Conservation (phyloP, 2,329 filamentous ascomycete genomes). For the Oidium heveae region DNA sequence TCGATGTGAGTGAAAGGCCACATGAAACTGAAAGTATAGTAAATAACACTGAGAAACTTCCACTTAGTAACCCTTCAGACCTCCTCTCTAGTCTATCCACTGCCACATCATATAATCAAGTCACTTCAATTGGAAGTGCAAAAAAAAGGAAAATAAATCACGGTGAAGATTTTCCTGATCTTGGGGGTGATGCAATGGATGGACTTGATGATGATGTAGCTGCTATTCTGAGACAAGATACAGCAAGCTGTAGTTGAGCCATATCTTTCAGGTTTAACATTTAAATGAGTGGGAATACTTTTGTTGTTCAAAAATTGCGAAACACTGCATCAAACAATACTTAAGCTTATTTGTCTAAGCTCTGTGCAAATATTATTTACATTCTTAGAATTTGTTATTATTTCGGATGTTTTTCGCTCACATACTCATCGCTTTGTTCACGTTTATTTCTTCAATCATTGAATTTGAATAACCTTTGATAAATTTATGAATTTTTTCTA, state of each 20-base stretch:
- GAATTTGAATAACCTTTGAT: too few relatives aligned
- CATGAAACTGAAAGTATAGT: slow-evolving; percentile 12
- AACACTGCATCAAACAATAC: too few relatives aligned
- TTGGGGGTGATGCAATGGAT: slow-evolving; percentile 19
- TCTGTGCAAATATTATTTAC: too few relatives aligned
- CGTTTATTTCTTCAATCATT: too few relatives aligned
- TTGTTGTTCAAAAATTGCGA: too few relatives aligned
- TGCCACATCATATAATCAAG: slow-evolving; percentile 12
- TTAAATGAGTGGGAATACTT: too few relatives aligned
- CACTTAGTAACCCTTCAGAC: slow-evolving; percentile 8
- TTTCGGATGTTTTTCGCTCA: too few relatives aligned
- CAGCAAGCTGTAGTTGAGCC: background rate
- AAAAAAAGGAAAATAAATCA: slow-evolving; percentile 24
- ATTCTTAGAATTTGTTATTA: too few relatives aligned
- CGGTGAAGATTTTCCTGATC: slow-evolving; percentile 20
- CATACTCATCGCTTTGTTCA: too few relatives aligned
- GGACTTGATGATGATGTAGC: slow-evolving; percentile 36
- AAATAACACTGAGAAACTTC: background rate
- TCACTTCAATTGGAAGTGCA: slow-evolving; percentile 8
- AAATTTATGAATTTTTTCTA: too few relatives aligned
- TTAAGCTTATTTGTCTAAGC: too few relatives aligned
- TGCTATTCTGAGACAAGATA: slow-evolving; percentile 22
- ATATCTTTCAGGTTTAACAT: too few relatives aligned
- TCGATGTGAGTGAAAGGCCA: slow-evolving; percentile 13
- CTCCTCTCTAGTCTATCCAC: slow-evolving; percentile 16